These are phyloP conservation scores for Avena atlantica DNA, from an alignment of 176 grass and related monocot genomes.

Conservation along the genomic window DNA sequence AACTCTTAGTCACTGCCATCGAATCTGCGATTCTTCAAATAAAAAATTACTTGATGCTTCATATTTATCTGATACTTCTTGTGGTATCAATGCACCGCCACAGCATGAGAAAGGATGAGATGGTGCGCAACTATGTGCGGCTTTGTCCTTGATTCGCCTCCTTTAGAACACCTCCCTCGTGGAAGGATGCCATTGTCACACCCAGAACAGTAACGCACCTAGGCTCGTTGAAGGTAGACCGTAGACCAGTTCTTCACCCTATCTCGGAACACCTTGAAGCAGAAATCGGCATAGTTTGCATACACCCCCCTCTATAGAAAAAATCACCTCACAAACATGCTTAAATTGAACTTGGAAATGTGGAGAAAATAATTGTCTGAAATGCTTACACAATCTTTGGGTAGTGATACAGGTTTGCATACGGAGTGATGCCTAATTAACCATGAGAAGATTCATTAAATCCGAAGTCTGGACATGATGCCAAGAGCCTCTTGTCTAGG, in stretches of 20 bases:
- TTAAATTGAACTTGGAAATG: neutral
- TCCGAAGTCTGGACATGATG: neutral
- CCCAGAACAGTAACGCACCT: conserved; percentile 72
- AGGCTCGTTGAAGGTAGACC: conserved; percentile 30
- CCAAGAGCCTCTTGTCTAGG: neutral
- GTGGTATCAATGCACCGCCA: conserved; percentile 66
- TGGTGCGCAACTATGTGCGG: conserved; percentile 76
- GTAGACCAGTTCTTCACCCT: conserved; percentile 80
- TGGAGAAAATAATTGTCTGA: neutral
- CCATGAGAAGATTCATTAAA: neutral
- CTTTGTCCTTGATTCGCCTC: conserved; percentile 83
- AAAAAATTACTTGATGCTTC: neutral
- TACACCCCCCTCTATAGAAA: conserved; percentile 56
- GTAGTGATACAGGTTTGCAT: no score
- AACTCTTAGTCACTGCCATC: neutral
- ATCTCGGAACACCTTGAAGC: conserved; percentile 77
- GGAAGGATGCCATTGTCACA: conserved; percentile 76
- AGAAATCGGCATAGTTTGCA: conserved; percentile 78
- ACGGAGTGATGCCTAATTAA: neutral
- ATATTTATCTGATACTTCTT: conserved; percentile 73
- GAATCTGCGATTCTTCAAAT: neutral
- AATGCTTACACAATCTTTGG: conserved; percentile 19
- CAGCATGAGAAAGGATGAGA: conserved; percentile 82
- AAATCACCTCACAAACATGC: neutral
- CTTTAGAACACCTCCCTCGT: conserved; percentile 69